Conservation (phyloP, 768 basidiomycete species). For the Tulasnella sp. region DNA sequence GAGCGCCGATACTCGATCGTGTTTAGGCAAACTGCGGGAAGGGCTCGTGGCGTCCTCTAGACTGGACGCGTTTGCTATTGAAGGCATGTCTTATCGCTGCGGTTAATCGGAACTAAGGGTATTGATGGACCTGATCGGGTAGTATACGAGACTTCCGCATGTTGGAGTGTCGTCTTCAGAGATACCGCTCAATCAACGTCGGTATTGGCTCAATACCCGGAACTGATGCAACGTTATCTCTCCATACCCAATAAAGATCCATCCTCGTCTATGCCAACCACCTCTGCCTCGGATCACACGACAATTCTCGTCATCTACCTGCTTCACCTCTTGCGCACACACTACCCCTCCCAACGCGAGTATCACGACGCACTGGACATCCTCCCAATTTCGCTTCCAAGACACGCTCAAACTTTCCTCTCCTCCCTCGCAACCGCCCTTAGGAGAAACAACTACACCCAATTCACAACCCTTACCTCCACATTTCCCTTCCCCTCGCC, state of each 20-base stretch:
- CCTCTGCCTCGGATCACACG: background rate
- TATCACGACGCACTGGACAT: background rate
- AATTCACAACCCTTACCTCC: background rate
- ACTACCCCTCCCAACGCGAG: slow-evolving; percentile 6
- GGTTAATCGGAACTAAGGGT: background rate
- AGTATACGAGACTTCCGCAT: slow-evolving; percentile 16
- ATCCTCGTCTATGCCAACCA: background rate
- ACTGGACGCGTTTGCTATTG: slow-evolving; percentile 1
- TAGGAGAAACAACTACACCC: slow-evolving; percentile 1
- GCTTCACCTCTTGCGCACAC: slow-evolving; percentile 3
- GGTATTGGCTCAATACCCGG: slow-evolving; percentile 2
- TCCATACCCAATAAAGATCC: background rate
- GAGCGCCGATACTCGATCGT: background rate
- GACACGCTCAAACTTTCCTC: background rate
- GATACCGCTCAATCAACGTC: slow-evolving; percentile 11
- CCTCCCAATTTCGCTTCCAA: background rate
- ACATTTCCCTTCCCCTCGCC: background rate
- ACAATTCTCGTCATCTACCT: background rate
- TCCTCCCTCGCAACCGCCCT: background rate
- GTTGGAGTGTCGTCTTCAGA: slow-evolving; percentile 4
- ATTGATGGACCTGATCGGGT: background rate
- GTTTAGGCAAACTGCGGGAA: slow-evolving; percentile 12
- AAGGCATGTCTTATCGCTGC: background rate
- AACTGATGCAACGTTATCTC: background rate
- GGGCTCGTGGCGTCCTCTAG: slow-evolving; percentile 8